Evolutionary conservation across 108 stramenopile genomes (phyloP), one percentile per base, ranked within the genome.

Genomic region (Epithemia pelagica): DNA sequence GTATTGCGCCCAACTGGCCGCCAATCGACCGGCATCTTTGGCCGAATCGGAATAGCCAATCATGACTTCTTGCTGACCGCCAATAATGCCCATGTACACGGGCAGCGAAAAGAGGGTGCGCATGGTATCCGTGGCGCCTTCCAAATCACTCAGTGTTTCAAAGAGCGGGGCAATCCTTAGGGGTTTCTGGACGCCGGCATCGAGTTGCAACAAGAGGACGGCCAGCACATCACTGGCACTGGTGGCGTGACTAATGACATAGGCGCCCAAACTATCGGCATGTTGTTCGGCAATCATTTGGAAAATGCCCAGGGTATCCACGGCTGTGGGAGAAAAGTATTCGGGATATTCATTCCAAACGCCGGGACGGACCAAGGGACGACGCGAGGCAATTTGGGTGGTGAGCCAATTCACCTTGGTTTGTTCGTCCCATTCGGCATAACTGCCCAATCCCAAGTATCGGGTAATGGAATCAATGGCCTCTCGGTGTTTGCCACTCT

Each of bases 31-130:
- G 21, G 98, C 98, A 81, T 98, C 98, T 79, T 98, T 98, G 10
- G 98, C 96, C 5, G 92, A 94, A 70, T 98, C 98, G 28, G 80
- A 82, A 77, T 98, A 98, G 29, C 98, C 98, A 76, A 98, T 94
- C 98, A 98, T 98, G 32, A 98, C 86, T 74, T 98, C 96, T 68
- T 98, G 96, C 64, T 82, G 82, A 56, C 90, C 89, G 32, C 83
- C 67, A 60, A 96, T 89, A 56, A 70, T 79, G 5, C 91, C 98
- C 65, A 88, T 77, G 82, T 97, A 98, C 19, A 69, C 88, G 0
- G 94, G 91, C 18, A 93, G 68, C 53, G 69, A 78, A 59, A 95
- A 96, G 22, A 98, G 81, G 51, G 77, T 87, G 32, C 80, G 77
- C 89, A 95, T 87, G n/a, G 90, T 87, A n/a, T 66, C 78, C 3